Evolutionary conservation across 192 early-diverging fungal species (phyloP), one percentile per base, ranked within the genome.

Genomic region (Pilaira anomala): DNA sequence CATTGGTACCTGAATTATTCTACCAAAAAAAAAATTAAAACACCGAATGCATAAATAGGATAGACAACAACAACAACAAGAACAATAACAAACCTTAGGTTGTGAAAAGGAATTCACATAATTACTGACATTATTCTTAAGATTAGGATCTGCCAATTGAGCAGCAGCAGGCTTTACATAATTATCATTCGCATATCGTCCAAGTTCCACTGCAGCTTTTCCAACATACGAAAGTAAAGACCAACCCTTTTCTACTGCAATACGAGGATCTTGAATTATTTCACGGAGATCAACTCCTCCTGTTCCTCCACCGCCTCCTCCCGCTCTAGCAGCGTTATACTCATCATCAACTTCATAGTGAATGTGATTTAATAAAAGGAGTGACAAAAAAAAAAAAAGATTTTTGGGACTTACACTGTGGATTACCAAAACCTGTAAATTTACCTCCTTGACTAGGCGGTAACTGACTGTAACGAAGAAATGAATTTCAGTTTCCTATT

Each of bases 401-500:
- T 6, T 18, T 11, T 18, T 6, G 11, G 21, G 7, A 56, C 70
- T 63, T 58, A 66, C 70, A 66, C 40, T 78, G 66, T 29, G 82
- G 67, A 54, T 83, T 88, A 30, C 90, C 90, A 55, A 91, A 91
- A 0, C 90, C 90, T 8, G 74, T 77, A 65, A 86, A 91, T 69
- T 86, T 87, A 28, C 90, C 90, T 19, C 90, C 90, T 65, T 91
- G 90, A 62, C 65, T 87, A 14, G 90, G 90, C 19, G 90, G 87
- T 8, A 63, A 25, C 42, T 65, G 42, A 29, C 33, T 40, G 22
- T 46, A 16, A 7, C 1, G 13, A 51, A 28, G 26, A 51, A 28
- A 14, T 26, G 26, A 28, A 51, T n/a, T 46, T 46, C 13, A 46
- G 19, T 46, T 6, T 12, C 40, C 40, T 22, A 19, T 22, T 6